Percentiles rank a stretch among this genome's conserved stretches.
These are phyloP conservation scores for Aspergillus mulundensis DNA, from an alignment of 495 filamentous ascomycete species.

Conservation along the genomic window DNA sequence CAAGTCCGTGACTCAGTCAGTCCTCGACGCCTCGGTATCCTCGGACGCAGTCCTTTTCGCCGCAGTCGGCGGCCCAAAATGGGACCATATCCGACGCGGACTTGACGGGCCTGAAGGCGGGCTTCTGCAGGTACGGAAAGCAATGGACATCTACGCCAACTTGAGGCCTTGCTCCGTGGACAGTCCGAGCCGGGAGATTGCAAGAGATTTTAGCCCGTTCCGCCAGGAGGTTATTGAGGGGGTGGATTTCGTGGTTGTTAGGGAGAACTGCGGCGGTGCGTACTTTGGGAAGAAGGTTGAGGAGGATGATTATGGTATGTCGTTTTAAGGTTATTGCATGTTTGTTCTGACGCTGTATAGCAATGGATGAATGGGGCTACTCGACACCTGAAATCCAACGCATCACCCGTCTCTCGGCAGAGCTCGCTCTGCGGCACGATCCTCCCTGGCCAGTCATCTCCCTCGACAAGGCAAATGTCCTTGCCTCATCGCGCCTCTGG, in stretches of 20 bases:
- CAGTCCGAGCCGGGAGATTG: slow-evolving; percentile 35
- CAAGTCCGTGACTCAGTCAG: slow-evolving; percentile 39
- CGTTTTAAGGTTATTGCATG: no score
- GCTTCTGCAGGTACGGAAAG: slow-evolving; percentile 41
- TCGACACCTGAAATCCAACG: slow-evolving; percentile 43
- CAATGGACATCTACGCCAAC: slow-evolving; percentile 51
- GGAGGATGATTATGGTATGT: slow-evolving; percentile 37
- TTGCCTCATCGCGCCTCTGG: slow-evolving; percentile 49
- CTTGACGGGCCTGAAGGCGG: slow-evolving; percentile 45
- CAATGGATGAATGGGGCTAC: slow-evolving; percentile 50
- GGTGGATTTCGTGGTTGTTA: slow-evolving; percentile 47
- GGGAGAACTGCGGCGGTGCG: slow-evolving; percentile 51
- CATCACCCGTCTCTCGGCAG: slow-evolving; percentile 42
- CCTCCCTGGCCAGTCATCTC: slow-evolving; percentile 45
- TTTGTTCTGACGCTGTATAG: slow-evolving; percentile 12
- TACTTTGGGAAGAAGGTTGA: slow-evolving; percentile 51
- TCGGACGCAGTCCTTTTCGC: slow-evolving; percentile 50
- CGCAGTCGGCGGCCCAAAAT: slow-evolving; percentile 49
- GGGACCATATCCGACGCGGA: slow-evolving; percentile 38
- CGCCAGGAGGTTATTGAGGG: slow-evolving; percentile 43
- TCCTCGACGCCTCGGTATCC: slow-evolving; percentile 37
- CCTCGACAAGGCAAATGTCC: slow-evolving; percentile 50
- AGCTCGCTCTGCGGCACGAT: slow-evolving; percentile 41
- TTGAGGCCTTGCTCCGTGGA: slow-evolving; percentile 44
- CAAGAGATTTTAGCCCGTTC: slow-evolving; percentile 41